Conservation (phyloP, 495 filamentous ascomycete species). For the Neurospora discreta region DNA sequence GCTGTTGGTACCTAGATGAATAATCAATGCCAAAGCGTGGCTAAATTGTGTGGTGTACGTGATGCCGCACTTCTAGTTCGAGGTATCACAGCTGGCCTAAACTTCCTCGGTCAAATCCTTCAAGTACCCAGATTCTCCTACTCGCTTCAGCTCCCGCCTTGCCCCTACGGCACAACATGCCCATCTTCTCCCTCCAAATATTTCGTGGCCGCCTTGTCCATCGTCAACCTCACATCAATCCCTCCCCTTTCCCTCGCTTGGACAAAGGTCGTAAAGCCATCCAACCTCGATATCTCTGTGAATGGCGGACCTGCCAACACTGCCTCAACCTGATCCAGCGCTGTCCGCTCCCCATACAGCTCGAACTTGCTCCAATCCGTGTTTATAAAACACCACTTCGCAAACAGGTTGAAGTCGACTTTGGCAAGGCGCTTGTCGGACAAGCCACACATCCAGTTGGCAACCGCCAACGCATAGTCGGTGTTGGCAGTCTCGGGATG, state of each 20-base stretch:
- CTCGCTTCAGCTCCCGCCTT: not conserved
- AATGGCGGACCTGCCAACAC: not conserved
- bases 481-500: not conserved
- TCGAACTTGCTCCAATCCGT: not conserved
- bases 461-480: not conserved
- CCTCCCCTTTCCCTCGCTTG: not conserved
- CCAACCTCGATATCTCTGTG: not conserved
- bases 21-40: too few relatives aligned
- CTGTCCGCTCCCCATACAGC: not conserved
- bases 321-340: not conserved
- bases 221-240: not conserved
- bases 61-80: too few relatives aligned
- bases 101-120: not conserved
- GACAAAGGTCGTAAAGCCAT: not conserved
- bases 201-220: not conserved
- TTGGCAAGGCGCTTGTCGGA: not conserved
- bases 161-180: not conserved
- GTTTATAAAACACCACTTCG: not conserved
- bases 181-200: not conserved
- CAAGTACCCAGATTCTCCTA: not conserved
- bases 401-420: not conserved
- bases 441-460: not conserved
- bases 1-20: too few relatives aligned
- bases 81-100: not conserved
- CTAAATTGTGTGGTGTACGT: not conserved